These are phyloP conservation scores for Nelumbo lutea DNA, from an alignment of 164 flowering plant species.

Conservation along the genomic window DNA sequence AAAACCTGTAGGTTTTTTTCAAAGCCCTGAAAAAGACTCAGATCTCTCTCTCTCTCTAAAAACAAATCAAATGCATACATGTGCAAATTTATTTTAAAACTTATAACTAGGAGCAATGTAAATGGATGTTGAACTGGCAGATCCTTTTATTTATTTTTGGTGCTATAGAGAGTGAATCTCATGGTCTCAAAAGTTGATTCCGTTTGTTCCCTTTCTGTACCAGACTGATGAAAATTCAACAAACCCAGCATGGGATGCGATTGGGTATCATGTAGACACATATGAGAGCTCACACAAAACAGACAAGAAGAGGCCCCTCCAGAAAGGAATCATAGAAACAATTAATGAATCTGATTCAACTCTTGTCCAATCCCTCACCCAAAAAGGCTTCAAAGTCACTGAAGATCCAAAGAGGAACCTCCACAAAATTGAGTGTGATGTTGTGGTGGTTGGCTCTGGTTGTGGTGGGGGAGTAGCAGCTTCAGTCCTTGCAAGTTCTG, in stretches of 20 bases:
- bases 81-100: too few relatives aligned
- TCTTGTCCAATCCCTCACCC: constrained; percentile 30
- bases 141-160: neutral
- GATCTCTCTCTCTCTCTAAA: too few relatives aligned
- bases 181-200: neutral
- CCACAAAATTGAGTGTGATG: constrained; percentile 53
- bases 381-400: constrained; percentile 41
- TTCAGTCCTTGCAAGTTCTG: constrained; percentile 52
- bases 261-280: constrained; percentile 32
- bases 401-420: constrained; percentile 21
- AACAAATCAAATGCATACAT: too few relatives aligned
- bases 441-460: constrained; percentile 61
- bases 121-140: too few relatives aligned
- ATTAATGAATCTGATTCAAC: constrained; percentile 31
- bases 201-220: constrained; percentile 2
- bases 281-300: constrained; percentile 12
- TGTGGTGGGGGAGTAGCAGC: constrained; percentile 78
- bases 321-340: constrained; percentile 51
- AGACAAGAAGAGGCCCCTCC: constrained; percentile 33
- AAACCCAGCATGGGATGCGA: constrained; percentile 52
- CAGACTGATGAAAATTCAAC: constrained; percentile 44
- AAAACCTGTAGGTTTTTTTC: too few relatives aligned
- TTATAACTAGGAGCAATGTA: too few relatives aligned
- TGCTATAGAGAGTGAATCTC: neutral
- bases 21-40: too few relatives aligned